Base-by-base conservation (phyloP, 306 rosid genomes). In the Cicer arietinum region DNA sequence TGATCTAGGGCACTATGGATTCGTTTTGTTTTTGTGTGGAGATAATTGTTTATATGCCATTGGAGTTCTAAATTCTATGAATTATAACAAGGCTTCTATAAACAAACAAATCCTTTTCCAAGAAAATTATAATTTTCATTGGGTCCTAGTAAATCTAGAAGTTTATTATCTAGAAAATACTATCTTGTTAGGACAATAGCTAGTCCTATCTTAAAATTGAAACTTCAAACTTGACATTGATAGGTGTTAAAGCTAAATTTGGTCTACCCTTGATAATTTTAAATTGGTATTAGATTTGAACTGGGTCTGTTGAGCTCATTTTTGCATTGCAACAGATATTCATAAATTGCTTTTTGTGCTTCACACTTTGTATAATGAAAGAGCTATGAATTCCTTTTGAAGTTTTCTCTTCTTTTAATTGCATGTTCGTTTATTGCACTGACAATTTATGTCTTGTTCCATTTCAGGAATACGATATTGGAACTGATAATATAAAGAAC, bases 391-490 rank as follows among this genome's bases (percentile, higher is more conserved):
- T 57, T 77, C 44, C 45, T 45, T 39, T 64, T 64, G n/a, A 10
- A 13, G 35, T 77, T 69, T 66, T 59, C 53, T 47, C 7, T 48
- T 51, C 8, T 69, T 69, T 74, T 58, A 10, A 20, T 81, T 68
- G 35, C 46, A 25, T 63, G 14, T 62, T 13, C 64, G 6, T 67
- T 30, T 70, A 54, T 17, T 63, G 18, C 16, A 10, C 44, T 47
- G 43, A 63, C 40, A 44, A 64, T 64, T 80, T 43, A 14, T 62
- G 53, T 16, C 64, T 22, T 78, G 13, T 81, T 82, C 69, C 44
- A 30, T 81, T 84, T 85, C 92, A 94, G 98, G 98, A 94, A 84
- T 94, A 88, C 41, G 98, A 94, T 82, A 76, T 90, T 12, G 87
- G 80, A 60, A 90, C 63, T 84, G 98, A 94, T 63, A 90, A 78